Base-by-base conservation (phyloP, 768 basidiomycete genomes). In the Boletellus ananiceps region DNA sequence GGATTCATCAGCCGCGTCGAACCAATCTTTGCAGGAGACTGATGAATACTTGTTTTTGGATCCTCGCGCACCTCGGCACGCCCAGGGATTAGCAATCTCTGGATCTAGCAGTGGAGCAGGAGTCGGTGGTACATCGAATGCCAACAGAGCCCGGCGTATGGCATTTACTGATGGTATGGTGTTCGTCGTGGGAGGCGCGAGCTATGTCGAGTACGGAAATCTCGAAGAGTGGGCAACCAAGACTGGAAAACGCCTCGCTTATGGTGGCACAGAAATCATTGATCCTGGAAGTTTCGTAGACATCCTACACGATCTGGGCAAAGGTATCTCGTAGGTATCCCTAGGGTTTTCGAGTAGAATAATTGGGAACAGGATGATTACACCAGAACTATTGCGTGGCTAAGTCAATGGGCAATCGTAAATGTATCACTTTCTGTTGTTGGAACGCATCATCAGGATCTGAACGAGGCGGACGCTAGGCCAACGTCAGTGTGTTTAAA, bases 141-240 rank as follows among this genome's bases (percentile, higher is more conserved):
- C 67, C n/a, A 73, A 69, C n/a, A 74, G 75, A 52, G 68, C 71
- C 16, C 67, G 67, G 54, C 74, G 76, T 38, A 89, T 85, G 88
- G 84, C 87, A 14, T 97, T 94, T 65, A 71, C 77, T 3, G 95
- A 98, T 53, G 85, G 89, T 13, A 81, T 90, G 61, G 86, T 99
- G 3, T 99, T 99, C 58, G 74, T 97, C 27, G 94, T 99, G 3
- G 96, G 96, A 8, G 96, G 96, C 1, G 96, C 93, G 4, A 88
- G 93, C 14, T 95, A 97, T 61, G 93, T 98, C 44, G 96, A 99
- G 70, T 97, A 94, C 58, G 93, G 93, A 5, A 98, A 98, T 66
- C 69, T 99, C 51, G 83, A 88, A 66, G 95, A 98, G 68, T 96
- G 94, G 93, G 89, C 90, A 4, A 71, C 68, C 45, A 83, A 82